Evolutionary conservation across 148 eudicot genomes (phyloP).

Genomic region (Drosera capensis): DNA sequence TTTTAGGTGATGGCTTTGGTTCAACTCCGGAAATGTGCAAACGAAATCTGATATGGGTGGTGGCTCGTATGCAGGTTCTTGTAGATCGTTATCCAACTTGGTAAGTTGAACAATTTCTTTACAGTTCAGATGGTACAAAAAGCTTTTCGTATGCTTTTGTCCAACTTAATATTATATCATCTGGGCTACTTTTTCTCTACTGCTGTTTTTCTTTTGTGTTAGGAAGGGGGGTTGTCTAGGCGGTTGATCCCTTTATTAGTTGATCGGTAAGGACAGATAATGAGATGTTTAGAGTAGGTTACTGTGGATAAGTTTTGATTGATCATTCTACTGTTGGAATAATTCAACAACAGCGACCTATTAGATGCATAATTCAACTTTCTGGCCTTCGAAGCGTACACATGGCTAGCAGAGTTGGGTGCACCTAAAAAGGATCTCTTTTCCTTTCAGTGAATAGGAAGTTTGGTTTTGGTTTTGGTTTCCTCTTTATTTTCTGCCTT

Average conservation of each 20-base stretch:
- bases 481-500: no score
- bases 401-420: no score
- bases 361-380: background rate
- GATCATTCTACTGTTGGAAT: no score
- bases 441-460: no score
- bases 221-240: no score
- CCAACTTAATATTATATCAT: background rate
- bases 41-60: conserved; percentile 71
- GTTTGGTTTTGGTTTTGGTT: no score
- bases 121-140: background rate
- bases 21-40: conserved; percentile 71
- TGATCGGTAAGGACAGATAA: no score
- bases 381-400: no score
- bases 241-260: no score
- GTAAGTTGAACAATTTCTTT: conserved; percentile 13
- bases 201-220: no score
- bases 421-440: no score
- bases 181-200: no score
- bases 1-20: conserved; percentile 69
- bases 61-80: conserved; percentile 60
- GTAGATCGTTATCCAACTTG: conserved; percentile 69
- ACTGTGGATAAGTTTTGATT: background rate
- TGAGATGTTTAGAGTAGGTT: background rate
- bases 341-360: background rate
- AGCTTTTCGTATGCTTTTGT: background rate